Evolutionary conservation across 352 stramenopile genomes (phyloP), one percentile per base, ranked within the genome.

Genomic region (Phytophthora tubulina): DNA sequence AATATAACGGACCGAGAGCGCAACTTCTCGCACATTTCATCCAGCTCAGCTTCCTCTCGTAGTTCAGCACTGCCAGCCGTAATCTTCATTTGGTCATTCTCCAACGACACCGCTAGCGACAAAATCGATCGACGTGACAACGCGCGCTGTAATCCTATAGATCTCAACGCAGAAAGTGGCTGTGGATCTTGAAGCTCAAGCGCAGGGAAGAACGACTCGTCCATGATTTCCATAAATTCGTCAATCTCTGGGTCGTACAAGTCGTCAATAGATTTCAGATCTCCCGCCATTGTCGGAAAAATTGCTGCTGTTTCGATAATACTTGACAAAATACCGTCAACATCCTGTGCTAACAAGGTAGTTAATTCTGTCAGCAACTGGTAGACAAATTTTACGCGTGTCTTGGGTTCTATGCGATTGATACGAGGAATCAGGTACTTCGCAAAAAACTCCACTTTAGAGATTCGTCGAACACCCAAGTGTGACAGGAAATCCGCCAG

Each of bases 231-330:
- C 21, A 70, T 66, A 63, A 93, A 92, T 30, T 89, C 81, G 32
- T 91, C 78, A 33, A 93, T 86, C 41, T 93, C 86, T 33, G 86
- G 86, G 38, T 93, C 86, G 39, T 90, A 93, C 48, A 93, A 67
- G 45, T 92, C 81, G 11, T 68, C 73, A 70, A 93, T 90, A 10
- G 70, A 72, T 35, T 84, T 89, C 44, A 88, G 48, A 21, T 87
- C 79, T 48, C 86, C 84, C 33, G 63, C 76, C 63, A 85, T 78
- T 38, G 84, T 80, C 11, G 84, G 82, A 50, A 92, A 91, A 49
- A 93, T 89, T n/a, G 63, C 55, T n/a, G 78, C 64, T 35, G 50
- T 81, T 50, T 90, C 80, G 3, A 92, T 36, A 48, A 86, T 69
- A 35, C 61, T 73, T 48, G 68, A 67, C 30, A 92, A 61, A 36